Base-by-base conservation (phyloP, 148 eudicot genomes). In the Cornus suecica region DNA sequence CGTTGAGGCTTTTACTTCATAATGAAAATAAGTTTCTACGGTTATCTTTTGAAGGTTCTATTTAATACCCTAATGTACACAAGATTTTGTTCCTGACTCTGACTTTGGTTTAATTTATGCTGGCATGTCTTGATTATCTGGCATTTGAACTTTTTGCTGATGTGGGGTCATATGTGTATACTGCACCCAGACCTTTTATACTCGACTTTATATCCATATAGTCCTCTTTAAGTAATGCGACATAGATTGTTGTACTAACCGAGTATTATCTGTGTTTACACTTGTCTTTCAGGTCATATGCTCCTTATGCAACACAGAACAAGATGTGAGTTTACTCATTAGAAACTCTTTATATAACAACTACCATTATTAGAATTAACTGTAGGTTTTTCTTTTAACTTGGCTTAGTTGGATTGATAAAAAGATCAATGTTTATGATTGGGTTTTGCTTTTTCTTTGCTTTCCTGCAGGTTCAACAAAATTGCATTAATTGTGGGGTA, bases 301-400 rank as follows among this genome's bases (percentile, higher is more conserved):
- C 82, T 89, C 96, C 56, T 67, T 84, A 10, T 93, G 98, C 72
- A 83, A 75, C 79, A 89, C 90, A 45, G 96, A 93, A 74, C 98
- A 93, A 84, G 92, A 91, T 84, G 98, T 93, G 73, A 89, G 96
- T 80, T 28, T 74, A 51, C 67, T 29, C 45, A 11, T 62, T 51
- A 58, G 10, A 70, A 37, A 48, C 54, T 48, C 54, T 11, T 11
- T 11, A 14, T 48, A 48, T 0, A 48, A 48, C 1, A 48, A 48
- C 20, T 14, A 48, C 54, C 4, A 45, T 8, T 45, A 9, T 45
- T 45, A 13, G 10, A 48, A 48, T 48, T 13, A 14, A 48, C 1
- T 14, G 15, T 48, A 48, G 54, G 15, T 11, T 48, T 72, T 42
- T 5, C 27, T 32, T 69, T 18, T 34, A 4, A 8, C 11, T 15